Evolutionary conservation across 2,329 filamentous ascomycete genomes (phyloP).

Genomic region (Elsinoe ampelina): DNA sequence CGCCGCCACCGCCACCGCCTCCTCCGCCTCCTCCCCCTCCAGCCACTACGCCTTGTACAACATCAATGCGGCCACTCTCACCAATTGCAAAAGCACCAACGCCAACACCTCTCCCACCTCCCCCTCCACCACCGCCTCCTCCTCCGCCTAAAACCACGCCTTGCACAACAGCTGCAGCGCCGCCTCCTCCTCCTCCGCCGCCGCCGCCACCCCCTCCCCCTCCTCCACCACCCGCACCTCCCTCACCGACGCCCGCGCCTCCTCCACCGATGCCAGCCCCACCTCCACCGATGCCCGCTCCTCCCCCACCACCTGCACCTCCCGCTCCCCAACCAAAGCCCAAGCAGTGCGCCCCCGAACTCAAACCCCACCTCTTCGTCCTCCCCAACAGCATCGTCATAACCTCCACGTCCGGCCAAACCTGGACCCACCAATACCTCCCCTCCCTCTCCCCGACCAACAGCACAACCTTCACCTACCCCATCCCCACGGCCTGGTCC

Average conservation of each 20-base stretch:
- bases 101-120: neutral
- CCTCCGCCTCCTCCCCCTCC: constrained; percentile 1
- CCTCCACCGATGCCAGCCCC: neutral
- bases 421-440: constrained; percentile 23
- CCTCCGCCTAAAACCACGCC: neutral
- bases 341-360: neutral
- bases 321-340: neutral
- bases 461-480: constrained; percentile 38
- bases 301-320: neutral
- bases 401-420: constrained; percentile 6
- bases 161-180: neutral
- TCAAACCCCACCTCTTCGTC: constrained; percentile 6
- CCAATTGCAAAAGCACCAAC: neutral
- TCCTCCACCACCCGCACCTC: neutral
- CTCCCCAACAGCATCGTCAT: constrained; percentile 10
- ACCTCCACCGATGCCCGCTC: neutral
- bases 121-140: neutral
- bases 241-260: neutral
- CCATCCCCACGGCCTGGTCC: constrained; percentile 31
- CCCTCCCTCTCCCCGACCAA: constrained; percentile 31
- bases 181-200: neutral
- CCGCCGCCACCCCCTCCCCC: neutral
- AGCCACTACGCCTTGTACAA: neutral
- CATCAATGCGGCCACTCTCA: neutral
- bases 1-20: neutral